A percentile compares a stretch with the other conserved stretches of the same genome.
phyloP scores from a whole-genome alignment of 306 rosid species.

The Ziziphus jujuba region DNA sequence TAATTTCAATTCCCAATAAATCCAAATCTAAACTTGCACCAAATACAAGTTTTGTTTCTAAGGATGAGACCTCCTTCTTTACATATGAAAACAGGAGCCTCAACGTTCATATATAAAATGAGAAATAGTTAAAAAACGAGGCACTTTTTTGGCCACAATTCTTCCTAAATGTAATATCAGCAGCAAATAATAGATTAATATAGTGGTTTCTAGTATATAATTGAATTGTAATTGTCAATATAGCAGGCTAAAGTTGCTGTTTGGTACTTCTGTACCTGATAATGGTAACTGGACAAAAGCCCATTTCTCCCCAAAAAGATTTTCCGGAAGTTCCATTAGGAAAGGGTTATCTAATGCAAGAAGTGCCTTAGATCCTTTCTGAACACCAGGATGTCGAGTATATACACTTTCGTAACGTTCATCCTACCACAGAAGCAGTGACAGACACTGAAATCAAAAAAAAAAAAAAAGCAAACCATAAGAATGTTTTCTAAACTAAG shows the following conservation, averaged over 20 bases:
- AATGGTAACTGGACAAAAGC: constrained; percentile 92
- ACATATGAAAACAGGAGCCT: constrained; percentile 48
- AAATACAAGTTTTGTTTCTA: constrained; percentile 45
- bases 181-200: background rate
- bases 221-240: background rate
- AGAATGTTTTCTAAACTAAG: background rate
- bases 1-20: constrained; percentile 82
- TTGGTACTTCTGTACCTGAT: constrained; percentile 51
- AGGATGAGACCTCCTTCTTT: constrained; percentile 65
- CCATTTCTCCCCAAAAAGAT: constrained; percentile 91
- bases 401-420: constrained; percentile 84
- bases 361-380: constrained; percentile 77
- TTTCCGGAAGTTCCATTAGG: constrained; percentile 86
- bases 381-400: constrained; percentile 88
- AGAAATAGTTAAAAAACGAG: background rate
- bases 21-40: constrained; percentile 95
- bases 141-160: background rate
- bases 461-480: constrained; percentile 17
- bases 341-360: constrained; percentile 90
- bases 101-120: background rate
- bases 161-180: too few species aligned
- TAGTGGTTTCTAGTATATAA: background rate
- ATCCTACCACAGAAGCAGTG: constrained; percentile 80
- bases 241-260: background rate
- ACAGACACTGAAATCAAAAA: constrained; percentile 78